phyloP scores from a whole-genome alignment of 148 eudicot genomes.

The Euryodendron excelsum region DNA sequence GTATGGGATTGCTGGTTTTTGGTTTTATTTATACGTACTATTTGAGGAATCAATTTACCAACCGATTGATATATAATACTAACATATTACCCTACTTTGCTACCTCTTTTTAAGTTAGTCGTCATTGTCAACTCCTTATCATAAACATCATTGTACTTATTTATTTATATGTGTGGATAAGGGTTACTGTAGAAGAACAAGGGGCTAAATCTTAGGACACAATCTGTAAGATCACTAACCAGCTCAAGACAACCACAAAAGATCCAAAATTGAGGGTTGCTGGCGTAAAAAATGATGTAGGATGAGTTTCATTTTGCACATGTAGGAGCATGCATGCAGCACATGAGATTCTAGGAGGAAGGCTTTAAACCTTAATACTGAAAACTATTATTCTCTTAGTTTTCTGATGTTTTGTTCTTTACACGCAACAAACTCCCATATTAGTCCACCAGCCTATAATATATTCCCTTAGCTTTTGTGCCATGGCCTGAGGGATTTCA shows the following conservation, averaged over 20 bases:
- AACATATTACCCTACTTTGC: not conserved
- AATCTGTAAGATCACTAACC: not conserved
- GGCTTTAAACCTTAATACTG: not conserved
- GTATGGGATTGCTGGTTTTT: slow-evolving; percentile 33
- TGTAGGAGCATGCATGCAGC: not conserved
- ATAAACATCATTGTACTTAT: not conserved
- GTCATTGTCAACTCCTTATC: not conserved
- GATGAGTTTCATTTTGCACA: not conserved
- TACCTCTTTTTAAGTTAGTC: not conserved
- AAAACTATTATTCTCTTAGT: not conserved
- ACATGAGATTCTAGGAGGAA: not conserved
- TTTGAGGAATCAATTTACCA: not conserved
- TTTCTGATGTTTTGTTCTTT: not conserved
- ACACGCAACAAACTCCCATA: not conserved
- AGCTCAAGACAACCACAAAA: not conserved
- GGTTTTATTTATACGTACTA: not conserved
- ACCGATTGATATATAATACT: not conserved
- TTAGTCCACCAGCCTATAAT: not conserved
- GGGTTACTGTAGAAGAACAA: not conserved
- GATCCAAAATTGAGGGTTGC: not conserved
- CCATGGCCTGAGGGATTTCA: not conserved
- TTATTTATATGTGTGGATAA: not conserved
- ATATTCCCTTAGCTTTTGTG: not conserved
- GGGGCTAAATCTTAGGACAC: not conserved
- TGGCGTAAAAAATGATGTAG: not conserved